Evolutionary conservation across 441 rosid genomes (phyloP).

Genomic region (Syzygium malaccense): DNA sequence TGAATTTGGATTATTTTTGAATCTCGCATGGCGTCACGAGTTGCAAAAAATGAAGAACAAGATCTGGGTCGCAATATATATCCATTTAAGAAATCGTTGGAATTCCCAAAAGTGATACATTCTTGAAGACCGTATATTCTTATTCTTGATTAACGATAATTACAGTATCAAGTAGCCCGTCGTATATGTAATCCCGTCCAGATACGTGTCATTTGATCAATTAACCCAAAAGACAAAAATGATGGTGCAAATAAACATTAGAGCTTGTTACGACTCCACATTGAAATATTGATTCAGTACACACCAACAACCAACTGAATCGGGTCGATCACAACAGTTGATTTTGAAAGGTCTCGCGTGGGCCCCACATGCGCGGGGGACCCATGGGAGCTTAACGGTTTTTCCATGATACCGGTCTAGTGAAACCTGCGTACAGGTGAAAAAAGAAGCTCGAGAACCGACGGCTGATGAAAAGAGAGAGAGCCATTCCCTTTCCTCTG

Average conservation of each 20-base stretch:
- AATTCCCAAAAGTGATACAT: not conserved
- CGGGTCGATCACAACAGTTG: not conserved
- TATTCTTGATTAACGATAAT: not conserved
- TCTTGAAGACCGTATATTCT: fast-evolving
- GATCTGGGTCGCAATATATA: not conserved
- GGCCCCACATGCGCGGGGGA: not conserved
- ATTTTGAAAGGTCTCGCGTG: not conserved
- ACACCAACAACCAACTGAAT: not conserved
- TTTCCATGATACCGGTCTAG: not conserved
- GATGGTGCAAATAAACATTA: not conserved
- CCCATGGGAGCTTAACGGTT: not conserved
- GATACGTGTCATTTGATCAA: not conserved
- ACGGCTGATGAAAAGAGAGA: not conserved
- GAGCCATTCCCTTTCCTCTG: not conserved
- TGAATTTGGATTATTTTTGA: not conserved
- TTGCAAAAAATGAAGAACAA: fast-evolving
- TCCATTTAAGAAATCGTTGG: fast-evolving
- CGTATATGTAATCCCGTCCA: not conserved
- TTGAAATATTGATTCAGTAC: not conserved
- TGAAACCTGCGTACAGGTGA: not conserved
- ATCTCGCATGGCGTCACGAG: fast-evolving
- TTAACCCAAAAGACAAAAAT: not conserved
- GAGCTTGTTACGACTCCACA: not conserved
- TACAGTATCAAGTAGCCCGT: fast-evolving
- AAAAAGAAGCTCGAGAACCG: not conserved